Base-by-base conservation (phyloP, 345 rosid genomes). In the Lepidium sativum region DNA sequence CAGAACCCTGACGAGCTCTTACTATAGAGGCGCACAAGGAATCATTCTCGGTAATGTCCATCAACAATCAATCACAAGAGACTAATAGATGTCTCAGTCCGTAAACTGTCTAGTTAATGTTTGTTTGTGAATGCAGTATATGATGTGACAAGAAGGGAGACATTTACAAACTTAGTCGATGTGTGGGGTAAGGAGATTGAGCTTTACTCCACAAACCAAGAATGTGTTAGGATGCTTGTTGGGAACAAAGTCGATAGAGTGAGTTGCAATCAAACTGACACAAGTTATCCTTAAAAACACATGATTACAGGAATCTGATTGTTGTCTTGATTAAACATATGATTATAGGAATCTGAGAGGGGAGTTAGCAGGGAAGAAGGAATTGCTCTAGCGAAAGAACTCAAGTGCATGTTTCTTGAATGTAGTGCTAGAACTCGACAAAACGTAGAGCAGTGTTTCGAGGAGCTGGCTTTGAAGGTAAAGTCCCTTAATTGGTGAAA, bases 111-210 rank as follows among this genome's bases (percentile, higher is more conserved):
- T 57, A 16, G 52, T 18, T 70, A 45, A 37, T 35, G 37, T 50
- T 42, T 60, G 9, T 34, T 38, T 17, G 58, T 69, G 15, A 54
- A 68, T 52, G 41, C 75, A 92, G 98, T 89, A 61, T 92, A 92
- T 54, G 98, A 92, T 70, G 97, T 89, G 77, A 92, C 97, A 16
- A 68, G 84, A 67, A 86, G 97, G 73, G 97, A 89, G 69, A 84
- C 94, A 40, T 92, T 92, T 71, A 82, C 90, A 34, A 89, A 87
- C 78, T 76, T 92, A 69, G 83, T 86, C 23, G 90, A 92, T 63
- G 88, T 89, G 45, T 92, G 98, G 98, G 83, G 90, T 53, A 92
- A 92, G 77, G 98, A 92, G 80, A 82, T 87, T 63, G 96, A 84
- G 59, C 90, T 92, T 40, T 86, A 83, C 55, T 84, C 87, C 14